These are phyloP conservation scores for Tieghemiomyces parasiticus DNA, from an alignment of 192 early-diverging fungal species.

Conservation along the genomic window DNA sequence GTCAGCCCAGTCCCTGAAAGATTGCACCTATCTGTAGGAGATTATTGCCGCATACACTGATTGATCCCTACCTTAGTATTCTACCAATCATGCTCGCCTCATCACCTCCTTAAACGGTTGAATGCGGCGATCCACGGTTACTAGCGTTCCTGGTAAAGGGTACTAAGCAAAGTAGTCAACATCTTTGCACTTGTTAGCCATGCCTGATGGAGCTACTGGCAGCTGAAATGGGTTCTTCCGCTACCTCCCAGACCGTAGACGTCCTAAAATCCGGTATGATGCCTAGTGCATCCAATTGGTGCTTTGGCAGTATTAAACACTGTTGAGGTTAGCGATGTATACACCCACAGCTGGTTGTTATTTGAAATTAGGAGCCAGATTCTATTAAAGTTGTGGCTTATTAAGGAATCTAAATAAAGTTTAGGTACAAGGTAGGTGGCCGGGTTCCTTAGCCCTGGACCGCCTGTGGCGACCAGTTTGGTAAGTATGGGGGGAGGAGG, in stretches of 20 bases:
- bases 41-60: not conserved
- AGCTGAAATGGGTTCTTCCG: not conserved
- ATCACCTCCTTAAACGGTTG: not conserved
- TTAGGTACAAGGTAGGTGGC: too few species aligned
- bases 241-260: not conserved
- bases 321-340: too few species aligned
- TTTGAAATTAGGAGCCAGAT: too few species aligned
- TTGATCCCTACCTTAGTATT: not conserved
- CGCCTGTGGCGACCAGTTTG: not conserved
- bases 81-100: not conserved
- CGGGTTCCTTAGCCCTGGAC: too few species aligned
- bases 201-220: not conserved
- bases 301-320: too few species aligned
- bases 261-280: not conserved
- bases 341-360: too few species aligned
- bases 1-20: not conserved
- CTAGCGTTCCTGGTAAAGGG: not conserved
- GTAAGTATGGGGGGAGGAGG: not conserved
- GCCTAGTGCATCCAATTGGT: too few species aligned
- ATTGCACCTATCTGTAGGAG: not conserved
- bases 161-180: not conserved
- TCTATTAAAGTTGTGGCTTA: too few species aligned
- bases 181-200: not conserved
- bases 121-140: not conserved
- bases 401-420: too few species aligned